A percentile compares a stretch with the other conserved stretches of the same genome.
Evolutionary conservation across 2,329 filamentous ascomycete genomes (phyloP).

Genomic region (Aspergillus thermomutatus): DNA sequence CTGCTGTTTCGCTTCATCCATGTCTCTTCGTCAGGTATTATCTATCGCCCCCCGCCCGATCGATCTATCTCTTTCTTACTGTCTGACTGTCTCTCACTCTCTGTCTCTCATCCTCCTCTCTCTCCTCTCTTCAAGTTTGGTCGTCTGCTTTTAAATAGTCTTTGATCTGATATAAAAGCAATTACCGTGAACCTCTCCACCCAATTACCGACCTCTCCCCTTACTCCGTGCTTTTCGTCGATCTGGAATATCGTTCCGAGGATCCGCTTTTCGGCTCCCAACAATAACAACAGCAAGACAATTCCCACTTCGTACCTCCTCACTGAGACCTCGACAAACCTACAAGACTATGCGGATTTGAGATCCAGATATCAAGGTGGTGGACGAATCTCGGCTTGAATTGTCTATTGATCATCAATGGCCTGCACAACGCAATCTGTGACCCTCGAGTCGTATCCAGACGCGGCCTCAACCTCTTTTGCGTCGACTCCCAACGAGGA

Average conservation of each 20-base stretch:
- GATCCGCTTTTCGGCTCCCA: slow-evolving; percentile 2
- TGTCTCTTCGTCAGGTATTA: neutral
- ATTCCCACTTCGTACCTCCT: neutral
- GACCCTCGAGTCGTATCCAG: slow-evolving; percentile 36
- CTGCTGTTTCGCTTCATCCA: neutral
- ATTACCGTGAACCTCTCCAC: neutral
- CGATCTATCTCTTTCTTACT: slow-evolving; percentile 1
- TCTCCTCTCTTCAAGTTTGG: neutral
- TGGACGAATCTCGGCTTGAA: neutral
- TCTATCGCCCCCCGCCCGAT: neutral
- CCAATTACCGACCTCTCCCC: neutral
- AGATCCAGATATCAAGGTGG: neutral
- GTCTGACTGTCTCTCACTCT: neutral
- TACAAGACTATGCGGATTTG: slow-evolving; percentile 14
- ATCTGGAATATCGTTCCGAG: neutral
- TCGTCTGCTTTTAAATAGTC: neutral
- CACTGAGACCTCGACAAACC: neutral
- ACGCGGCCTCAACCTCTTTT: slow-evolving; percentile 24
- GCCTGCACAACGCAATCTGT: slow-evolving; percentile 39
- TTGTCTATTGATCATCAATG: slow-evolving; percentile 25
- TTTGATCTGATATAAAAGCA: neutral
- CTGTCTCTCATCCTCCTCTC: slow-evolving; percentile 3
- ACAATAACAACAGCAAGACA: neutral
- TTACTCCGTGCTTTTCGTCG: slow-evolving; percentile 1
- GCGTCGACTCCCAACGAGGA: slow-evolving; percentile 31